Evolutionary conservation across 495 filamentous ascomycete genomes (phyloP), one percentile per base, ranked within the genome.

Genomic region (Hyaloscypha variabilis): DNA sequence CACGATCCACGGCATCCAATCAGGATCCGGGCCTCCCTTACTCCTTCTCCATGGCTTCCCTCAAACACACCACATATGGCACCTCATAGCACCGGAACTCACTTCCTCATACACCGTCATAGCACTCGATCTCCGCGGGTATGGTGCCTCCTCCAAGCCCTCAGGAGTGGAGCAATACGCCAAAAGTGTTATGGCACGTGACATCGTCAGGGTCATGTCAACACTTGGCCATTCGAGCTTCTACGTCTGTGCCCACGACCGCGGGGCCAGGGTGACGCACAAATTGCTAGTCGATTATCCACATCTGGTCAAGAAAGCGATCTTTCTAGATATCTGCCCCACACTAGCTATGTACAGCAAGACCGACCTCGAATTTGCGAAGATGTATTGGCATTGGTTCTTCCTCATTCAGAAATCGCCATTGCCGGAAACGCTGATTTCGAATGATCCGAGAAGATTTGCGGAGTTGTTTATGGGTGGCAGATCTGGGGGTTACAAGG

Each of bases 341-440:
- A 78, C 78, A 3, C 52, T 77, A 4, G 72, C 73, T 0, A 79
- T 78, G 76, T 79, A 73, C 50, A 46, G 61, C 31, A 58, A 67
- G 25, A 76, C 76, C 13, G 63, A 72, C 19, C 36, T 69, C 25
- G 54, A 55, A 0, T 77, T 80, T 42, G 76, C 78, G 19, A 76
- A 63, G 52, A 66, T 68, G 8, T 80, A 79, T 61, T 80, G 67
- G 42, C 78, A 79, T 63, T 80, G 78, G 78, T 79, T 79, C 46
- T 78, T 80, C 61, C 71, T 80, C 19, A 72, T 76, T n/a, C 78
- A 80, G 64, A 36, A 39, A 4, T 28, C 52, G 1, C 78, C 77
- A 0, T 69, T 77, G 21, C 77, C 78, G 2, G 77, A 79, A 62
- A 68, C 31, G 17, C 25, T 74, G 39, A 78, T 79, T 52, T 58